Evolutionary conservation across 2,329 filamentous ascomycete genomes (phyloP), one percentile per base, ranked within the genome.

Genomic region (Metarhizium humberi): DNA sequence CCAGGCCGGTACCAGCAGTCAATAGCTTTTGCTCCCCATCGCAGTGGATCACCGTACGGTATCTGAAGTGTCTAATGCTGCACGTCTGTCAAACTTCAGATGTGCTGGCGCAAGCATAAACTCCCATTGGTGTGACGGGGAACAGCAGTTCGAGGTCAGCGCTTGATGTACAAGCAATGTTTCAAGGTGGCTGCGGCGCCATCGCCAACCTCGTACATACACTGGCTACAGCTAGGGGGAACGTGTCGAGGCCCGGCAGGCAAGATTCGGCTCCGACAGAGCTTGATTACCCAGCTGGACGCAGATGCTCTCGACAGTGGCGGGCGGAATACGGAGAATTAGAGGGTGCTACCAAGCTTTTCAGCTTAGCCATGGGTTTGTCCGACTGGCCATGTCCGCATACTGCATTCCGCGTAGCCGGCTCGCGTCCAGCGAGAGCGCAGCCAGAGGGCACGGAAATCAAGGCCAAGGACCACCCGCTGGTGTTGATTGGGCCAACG

Each of bases 251-350:
- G 5, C 29, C 34, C 54, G 54, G 54, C 50, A 56, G 54, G 54
- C 51, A 53, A 13, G 45, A 38, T 40, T 53, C 54, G 54, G 54
- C 43, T 53, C 54, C 54, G 54, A 53, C 43, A 14, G 7, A 34
- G 10, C 16, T 45, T 4, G n/a, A 45, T 16, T 20, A 6, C 16
- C 40, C 11, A 43, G 13, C 16, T 43, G 40, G 34, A 8, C 8
- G 34, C 34, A 8, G 34, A 36, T 36, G 7, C 34, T 11, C 7
- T 36, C 34, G 34, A 36, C 34, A 36, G 13, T 13, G 34, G 34
- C 34, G 34, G 34, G 32, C 32, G 32, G 7, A 34, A 11, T 34
- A 34, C 32, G 32, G 32, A 34, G 32, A 34, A 34, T 34, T 34
- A 34, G 10, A 40, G 13, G 11, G 13, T 11, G 38, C 14, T 40